phyloP scores from a whole-genome alignment of 257 asterid species.

The Coffea canephora region DNA sequence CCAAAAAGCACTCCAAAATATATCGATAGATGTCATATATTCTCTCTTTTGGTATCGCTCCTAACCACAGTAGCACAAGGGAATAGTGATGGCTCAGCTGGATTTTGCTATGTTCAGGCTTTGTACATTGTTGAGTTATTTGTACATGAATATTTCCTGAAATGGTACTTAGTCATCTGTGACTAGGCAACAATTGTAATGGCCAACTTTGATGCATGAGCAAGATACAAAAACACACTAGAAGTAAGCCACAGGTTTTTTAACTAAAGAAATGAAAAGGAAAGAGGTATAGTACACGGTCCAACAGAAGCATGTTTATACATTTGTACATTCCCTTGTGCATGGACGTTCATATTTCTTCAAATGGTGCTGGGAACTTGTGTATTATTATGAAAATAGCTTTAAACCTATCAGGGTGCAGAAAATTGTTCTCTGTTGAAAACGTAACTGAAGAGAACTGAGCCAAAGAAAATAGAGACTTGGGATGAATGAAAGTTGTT shows the following conservation, averaged over 20 bases:
- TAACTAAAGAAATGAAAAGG: background rate
- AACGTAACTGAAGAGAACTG: background rate
- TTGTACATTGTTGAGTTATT: background rate
- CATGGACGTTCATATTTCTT: background rate
- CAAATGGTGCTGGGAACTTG: background rate
- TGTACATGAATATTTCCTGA: background rate
- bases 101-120: background rate
- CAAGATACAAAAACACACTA: background rate
- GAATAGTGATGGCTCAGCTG: background rate
- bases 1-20: background rate
- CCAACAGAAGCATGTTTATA: background rate
- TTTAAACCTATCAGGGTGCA: background rate
- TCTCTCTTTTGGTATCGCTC: background rate
- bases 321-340: background rate
- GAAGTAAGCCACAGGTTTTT: background rate
- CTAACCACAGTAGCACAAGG: background rate
- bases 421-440: background rate
- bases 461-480: too few species aligned
- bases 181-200: background rate
- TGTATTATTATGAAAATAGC: background rate
- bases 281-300: background rate
- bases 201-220: background rate
- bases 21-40: background rate
- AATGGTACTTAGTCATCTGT: background rate
- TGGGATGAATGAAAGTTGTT: too few species aligned